Evolutionary conservation across 1,284 basidiomycete genomes (phyloP).

Genomic region (Trichosporon ovoides): DNA sequence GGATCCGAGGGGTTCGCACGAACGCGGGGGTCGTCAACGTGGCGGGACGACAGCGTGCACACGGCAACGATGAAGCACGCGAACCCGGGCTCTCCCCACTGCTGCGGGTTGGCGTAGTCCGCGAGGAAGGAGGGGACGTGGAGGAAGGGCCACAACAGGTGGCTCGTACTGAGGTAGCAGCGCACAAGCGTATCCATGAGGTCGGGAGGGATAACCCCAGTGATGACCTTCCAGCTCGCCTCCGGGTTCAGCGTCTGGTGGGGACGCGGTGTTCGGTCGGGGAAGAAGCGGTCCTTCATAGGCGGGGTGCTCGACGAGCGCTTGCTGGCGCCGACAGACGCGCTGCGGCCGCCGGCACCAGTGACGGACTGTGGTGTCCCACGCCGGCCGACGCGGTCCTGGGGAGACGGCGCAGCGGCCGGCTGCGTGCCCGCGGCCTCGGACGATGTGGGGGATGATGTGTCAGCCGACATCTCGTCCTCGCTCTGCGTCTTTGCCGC

Average conservation of each 20-base stretch:
- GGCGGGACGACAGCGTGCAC: conserved; percentile 79
- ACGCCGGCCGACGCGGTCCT: conserved; percentile 9
- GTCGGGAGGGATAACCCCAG: conserved; percentile 75
- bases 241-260: conserved; percentile 65
- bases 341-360: conserved; percentile 1
- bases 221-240: conserved; percentile 66
- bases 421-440: conserved; percentile 5
- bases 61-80: conserved; percentile 82
- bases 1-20: conserved; percentile 71
- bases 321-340: conserved; percentile 14
- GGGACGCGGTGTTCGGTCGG: conserved; percentile 65
- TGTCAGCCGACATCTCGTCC: conserved; percentile 13
- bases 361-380: conserved; percentile 1
- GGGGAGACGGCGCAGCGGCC: background rate
- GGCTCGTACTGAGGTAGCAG: conserved; percentile 72
- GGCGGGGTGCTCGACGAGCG: conserved; percentile 22
- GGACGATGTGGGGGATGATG: conserved; percentile 19
- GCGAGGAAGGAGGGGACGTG: conserved; percentile 81
- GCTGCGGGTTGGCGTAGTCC: conserved; percentile 82
- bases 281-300: conserved; percentile 45
- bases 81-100: conserved; percentile 89
- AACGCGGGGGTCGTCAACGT: conserved; percentile 81
- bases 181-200: conserved; percentile 69
- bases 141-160: conserved; percentile 81
- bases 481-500: conserved; percentile 53